These are phyloP conservation scores for Amesomyces nigricolor DNA, from an alignment of 2,329 filamentous ascomycete species.

Conservation along the genomic window DNA sequence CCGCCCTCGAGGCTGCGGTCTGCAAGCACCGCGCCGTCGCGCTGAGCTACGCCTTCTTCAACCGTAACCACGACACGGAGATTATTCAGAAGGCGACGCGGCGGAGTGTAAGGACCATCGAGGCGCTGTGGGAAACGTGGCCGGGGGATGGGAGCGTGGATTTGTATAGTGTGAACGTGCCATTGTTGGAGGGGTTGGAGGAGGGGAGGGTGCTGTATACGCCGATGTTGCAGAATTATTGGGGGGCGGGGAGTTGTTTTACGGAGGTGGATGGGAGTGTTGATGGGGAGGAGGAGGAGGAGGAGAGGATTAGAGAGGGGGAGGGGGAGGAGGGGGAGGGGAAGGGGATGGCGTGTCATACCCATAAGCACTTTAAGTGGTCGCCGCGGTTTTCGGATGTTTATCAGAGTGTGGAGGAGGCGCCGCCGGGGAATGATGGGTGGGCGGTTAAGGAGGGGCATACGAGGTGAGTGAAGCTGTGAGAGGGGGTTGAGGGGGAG, in stretches of 20 bases:
- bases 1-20: slow-evolving; percentile 69
- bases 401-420: slow-evolving; percentile 76
- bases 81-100: slow-evolving; percentile 73
- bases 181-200: slow-evolving; percentile 71
- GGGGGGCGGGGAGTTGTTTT: slow-evolving; percentile 81
- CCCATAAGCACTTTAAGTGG: slow-evolving; percentile 93
- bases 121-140: slow-evolving; percentile 74
- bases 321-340: slow-evolving; percentile 32
- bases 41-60: slow-evolving; percentile 85
- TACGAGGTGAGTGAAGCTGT: slow-evolving; percentile 58
- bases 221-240: slow-evolving; percentile 83
- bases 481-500: background rate
- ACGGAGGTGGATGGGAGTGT: slow-evolving; percentile 65
- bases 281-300: slow-evolving; percentile 63
- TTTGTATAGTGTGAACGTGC: slow-evolving; percentile 89
- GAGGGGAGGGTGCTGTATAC: slow-evolving; percentile 73
- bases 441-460: slow-evolving; percentile 85
- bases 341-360: slow-evolving; percentile 43
- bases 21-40: slow-evolving; percentile 70
- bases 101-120: slow-evolving; percentile 70
- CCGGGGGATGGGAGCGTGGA: slow-evolving; percentile 60
- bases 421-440: slow-evolving; percentile 78
- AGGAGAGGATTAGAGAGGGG: slow-evolving; percentile 65
- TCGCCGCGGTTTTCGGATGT: slow-evolving; percentile 82
- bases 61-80: slow-evolving; percentile 71